phyloP scores from a whole-genome alignment of 306 rosid genomes.

The Cucurbita maxima region DNA sequence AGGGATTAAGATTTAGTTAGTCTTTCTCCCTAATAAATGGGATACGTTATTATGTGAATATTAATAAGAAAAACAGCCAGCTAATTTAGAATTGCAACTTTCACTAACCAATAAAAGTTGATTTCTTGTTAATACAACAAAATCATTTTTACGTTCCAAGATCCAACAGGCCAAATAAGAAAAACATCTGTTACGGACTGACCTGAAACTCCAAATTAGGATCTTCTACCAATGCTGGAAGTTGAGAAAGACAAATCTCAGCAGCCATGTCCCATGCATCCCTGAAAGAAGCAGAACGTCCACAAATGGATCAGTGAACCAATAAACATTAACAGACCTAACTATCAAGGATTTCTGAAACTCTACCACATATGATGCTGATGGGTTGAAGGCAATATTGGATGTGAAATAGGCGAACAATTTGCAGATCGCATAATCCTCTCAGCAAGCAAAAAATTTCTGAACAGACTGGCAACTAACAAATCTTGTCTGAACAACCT shows the following conservation, averaged over 20 bases:
- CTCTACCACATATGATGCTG: constrained; percentile 98
- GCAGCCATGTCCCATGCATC: constrained; percentile 99
- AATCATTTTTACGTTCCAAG: neutral
- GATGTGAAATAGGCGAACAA: constrained; percentile 91
- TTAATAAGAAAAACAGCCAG: no score
- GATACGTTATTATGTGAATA: no score
- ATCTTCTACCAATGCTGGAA: constrained; percentile 73
- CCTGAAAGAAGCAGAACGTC: constrained; percentile 39
- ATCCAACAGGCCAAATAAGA: neutral
- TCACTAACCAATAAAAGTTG: neutral
- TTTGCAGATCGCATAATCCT: constrained; percentile 97
- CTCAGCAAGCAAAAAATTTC: constrained; percentile 93
- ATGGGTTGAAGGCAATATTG: constrained; percentile 85
- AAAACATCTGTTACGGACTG: neutral
- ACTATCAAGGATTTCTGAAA: constrained; percentile 15
- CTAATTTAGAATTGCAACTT: no score
- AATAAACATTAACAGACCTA: neutral
- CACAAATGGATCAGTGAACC: constrained; percentile 8
- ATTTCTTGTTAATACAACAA: neutral
- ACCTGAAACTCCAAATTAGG: constrained; percentile 86
- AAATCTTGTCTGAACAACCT: constrained; percentile 95
- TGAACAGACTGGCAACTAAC: constrained; percentile 80
- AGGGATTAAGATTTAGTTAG: no score
- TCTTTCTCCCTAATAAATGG: no score
- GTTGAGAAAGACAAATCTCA: constrained; percentile 98